Percentiles rank a stretch among this genome's conserved stretches.
These are phyloP conservation scores for Pontederia paniculata DNA, from an alignment of 176 grass and related monocot genomes.

Conservation along the genomic window DNA sequence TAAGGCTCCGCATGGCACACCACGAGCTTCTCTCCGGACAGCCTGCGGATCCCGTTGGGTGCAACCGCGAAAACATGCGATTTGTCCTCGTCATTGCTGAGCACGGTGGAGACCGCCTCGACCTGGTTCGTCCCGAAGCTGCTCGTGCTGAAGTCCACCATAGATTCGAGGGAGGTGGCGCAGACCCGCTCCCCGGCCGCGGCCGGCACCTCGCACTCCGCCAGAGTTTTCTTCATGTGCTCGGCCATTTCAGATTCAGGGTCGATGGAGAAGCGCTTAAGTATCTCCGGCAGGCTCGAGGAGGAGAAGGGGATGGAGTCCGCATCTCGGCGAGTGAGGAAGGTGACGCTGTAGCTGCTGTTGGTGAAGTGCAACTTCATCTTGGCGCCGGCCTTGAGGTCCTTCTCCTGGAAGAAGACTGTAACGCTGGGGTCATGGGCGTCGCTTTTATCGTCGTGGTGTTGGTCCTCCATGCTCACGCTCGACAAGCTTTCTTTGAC, in stretches of 20 bases:
- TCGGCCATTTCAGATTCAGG: background rate
- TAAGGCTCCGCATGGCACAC: conserved; percentile 22
- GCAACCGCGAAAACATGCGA: conserved; percentile 17
- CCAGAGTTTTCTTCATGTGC: conserved; percentile 5
- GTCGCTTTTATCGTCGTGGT: conserved; percentile 20
- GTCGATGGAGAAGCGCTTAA: background rate
- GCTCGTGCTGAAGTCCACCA: background rate
- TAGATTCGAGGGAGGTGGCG: conserved; percentile 28
- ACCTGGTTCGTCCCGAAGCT: conserved; percentile 7
- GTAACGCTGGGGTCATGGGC: conserved; percentile 9
- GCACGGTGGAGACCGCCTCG: background rate
- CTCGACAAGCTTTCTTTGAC: no score
- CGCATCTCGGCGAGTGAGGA: conserved; percentile 6
- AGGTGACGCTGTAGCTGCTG: background rate
- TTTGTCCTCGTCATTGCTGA: background rate
- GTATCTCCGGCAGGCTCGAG: background rate
- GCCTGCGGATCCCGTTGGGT: background rate
- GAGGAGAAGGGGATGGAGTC: conserved; percentile 26
- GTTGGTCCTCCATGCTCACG: conserved; percentile 4
- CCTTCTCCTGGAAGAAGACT: conserved; percentile 10
- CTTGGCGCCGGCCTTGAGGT: background rate
- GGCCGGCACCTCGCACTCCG: conserved; percentile 10
- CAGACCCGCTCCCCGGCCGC: background rate
- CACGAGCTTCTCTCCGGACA: background rate
- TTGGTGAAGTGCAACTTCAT: conserved; percentile 6